Evolutionary conservation across 495 filamentous ascomycete genomes (phyloP).

Genomic region (Penicillium soppii): DNA sequence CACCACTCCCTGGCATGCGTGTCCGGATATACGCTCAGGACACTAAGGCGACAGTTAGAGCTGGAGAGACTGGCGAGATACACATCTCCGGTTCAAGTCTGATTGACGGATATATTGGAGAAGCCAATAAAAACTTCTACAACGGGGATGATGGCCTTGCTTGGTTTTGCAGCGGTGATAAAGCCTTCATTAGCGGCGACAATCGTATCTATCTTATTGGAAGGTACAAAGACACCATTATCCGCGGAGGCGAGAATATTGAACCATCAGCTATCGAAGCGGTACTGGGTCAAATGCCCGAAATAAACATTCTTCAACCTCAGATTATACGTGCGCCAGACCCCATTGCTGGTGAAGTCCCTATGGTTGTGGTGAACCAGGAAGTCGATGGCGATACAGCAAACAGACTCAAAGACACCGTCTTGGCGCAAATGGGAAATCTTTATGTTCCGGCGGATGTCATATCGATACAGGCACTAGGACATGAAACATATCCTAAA

Average conservation of each 20-base stretch:
- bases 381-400: constrained; percentile 4
- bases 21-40: constrained; percentile 23
- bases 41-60: neutral
- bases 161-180: constrained; percentile 48
- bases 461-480: constrained; percentile 32
- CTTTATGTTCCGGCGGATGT: constrained; percentile 32
- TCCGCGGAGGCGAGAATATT: constrained; percentile 51
- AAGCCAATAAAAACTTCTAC: constrained; percentile 31
- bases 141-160: constrained; percentile 19
- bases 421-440: constrained; percentile 28
- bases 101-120: constrained; percentile 29
- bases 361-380: constrained; percentile 16
- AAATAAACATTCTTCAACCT: constrained; percentile 15
- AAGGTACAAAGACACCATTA: constrained; percentile 50
- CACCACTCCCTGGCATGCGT: constrained; percentile 26
- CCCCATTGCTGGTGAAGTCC: constrained; percentile 24
- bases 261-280: constrained; percentile 38
- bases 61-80: constrained; percentile 39
- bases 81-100: constrained; percentile 34
- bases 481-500: constrained; percentile 29
- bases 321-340: constrained; percentile 17
- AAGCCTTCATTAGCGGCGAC: constrained; percentile 38
- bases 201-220: constrained; percentile 39
- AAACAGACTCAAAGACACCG: constrained; percentile 19
- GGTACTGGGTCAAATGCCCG: constrained; percentile 22